Base-by-base conservation (phyloP, 805 yeast genomes). In the Pichia californica region DNA sequence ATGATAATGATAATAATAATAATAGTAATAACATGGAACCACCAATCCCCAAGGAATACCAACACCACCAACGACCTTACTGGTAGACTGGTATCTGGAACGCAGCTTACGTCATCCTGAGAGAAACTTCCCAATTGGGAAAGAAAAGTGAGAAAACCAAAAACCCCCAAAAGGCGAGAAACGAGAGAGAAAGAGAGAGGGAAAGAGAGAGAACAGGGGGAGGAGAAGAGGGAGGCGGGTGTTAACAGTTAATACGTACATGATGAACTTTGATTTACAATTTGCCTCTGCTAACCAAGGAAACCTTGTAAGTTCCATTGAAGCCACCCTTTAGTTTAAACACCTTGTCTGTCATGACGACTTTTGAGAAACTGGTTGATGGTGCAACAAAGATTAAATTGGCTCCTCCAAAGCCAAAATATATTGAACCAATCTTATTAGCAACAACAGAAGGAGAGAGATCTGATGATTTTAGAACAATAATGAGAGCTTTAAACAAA, bases 341-440 rank as follows among this genome's bases (percentile, higher is more conserved):
- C n/a, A n/a, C n/a, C n/a, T n/a, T n/a, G n/a, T 14, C 18, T 14
- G 18, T n/a, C 7, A 77, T 78, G 84, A 76, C 83, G 2, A 77
- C 84, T 1, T 81, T 79, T 57, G 82, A 81, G 49, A 84, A 83
- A 64, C 69, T 83, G 46, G 93, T 84, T 51, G 85, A 84, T 67
- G 82, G 87, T 37, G 88, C 87, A 41, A 81, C 88, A 14, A 81
- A 81, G 61, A 71, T 79, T 28, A 81, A 81, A 53, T 76, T 87
- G 67, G 98, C 98, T 10, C 96, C 98, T n/a, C 99, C 99, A 7
- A 93, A 93, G 65, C 83, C 94, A 31, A 93, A 93, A 62, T 93
- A 93, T 60, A 79, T 93, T 41, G 98, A 91, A 66, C 98, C 98
- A 1, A 87, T 93, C 41, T 70, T 93, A 27, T 73, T 79, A 71